A percentile compares a stretch with the other conserved stretches of the same genome.
Evolutionary conservation across 148 eudicot genomes (phyloP).

Genomic region (Gaultheria prostrata): DNA sequence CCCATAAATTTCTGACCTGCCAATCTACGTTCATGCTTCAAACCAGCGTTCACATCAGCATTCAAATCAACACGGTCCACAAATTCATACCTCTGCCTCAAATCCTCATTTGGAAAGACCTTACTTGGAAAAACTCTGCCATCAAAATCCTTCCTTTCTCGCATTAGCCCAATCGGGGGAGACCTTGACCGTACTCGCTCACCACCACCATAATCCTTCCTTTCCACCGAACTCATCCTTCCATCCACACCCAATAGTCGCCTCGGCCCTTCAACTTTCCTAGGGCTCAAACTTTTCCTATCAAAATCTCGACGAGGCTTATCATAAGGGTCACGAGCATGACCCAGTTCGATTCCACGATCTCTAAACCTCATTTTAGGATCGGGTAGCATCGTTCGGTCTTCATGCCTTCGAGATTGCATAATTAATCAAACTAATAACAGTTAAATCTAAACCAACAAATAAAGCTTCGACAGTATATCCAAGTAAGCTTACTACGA

Average conservation of each 20-base stretch:
- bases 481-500: background rate
- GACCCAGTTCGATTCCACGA: constrained; percentile 13
- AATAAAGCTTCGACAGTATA: background rate
- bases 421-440: constrained; percentile 3
- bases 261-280: constrained; percentile 5
- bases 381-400: constrained; percentile 14
- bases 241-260: constrained; percentile 11
- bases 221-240: constrained; percentile 22
- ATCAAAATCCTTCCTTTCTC: constrained; percentile 13
- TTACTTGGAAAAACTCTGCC: constrained; percentile 16
- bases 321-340: constrained; percentile 11
- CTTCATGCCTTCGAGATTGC: constrained; percentile 26
- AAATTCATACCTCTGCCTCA: constrained; percentile 19
- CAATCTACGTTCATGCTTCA: constrained; percentile 23
- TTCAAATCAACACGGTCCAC: constrained; percentile 24
- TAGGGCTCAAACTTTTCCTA: constrained; percentile 29
- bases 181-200: constrained; percentile 21
- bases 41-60: constrained; percentile 20
- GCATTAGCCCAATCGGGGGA: constrained; percentile 14
- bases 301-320: constrained; percentile 13
- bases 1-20: constrained; percentile 14
- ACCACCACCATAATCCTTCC: constrained; percentile 19
- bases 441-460: background rate
- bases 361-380: constrained; percentile 15
- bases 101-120: constrained; percentile 6